Percentiles rank a stretch among this genome's conserved stretches.
Conservation (phyloP, 208 protist species). For the Acanthamoeba healyi region DNA sequence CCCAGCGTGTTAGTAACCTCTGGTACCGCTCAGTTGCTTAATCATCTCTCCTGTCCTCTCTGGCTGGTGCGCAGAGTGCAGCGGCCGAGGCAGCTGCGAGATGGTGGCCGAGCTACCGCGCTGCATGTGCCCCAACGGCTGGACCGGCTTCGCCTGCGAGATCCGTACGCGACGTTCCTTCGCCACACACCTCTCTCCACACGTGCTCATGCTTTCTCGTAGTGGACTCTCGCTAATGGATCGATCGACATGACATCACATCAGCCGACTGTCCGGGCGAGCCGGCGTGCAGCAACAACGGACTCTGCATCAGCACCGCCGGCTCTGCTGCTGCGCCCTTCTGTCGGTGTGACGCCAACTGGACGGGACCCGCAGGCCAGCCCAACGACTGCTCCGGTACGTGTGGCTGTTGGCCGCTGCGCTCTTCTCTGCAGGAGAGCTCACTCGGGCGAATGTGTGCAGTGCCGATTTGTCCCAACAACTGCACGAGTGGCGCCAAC, state of each 20-base stretch:
- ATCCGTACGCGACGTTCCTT: background rate
- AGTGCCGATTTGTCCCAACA: background rate
- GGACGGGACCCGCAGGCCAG: background rate
- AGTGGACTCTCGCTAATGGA: background rate
- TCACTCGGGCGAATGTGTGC: background rate
- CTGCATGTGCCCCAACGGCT: background rate
- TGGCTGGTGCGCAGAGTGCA: background rate
- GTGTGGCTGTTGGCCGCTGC: background rate
- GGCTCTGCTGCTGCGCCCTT: background rate
- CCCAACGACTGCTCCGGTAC: constrained; percentile 20
- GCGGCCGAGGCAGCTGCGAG: background rate
- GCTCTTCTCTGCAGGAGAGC: background rate
- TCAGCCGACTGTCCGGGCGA: background rate
- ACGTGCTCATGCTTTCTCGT: background rate
- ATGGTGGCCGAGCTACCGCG: background rate
- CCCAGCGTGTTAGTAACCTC: too few relatives aligned
- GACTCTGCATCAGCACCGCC: background rate
- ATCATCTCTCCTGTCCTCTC: too few relatives aligned
- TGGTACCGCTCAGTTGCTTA: background rate
- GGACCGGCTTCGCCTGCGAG: background rate
- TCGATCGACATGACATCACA: background rate
- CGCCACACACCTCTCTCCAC: background rate
- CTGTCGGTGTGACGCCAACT: constrained; percentile 4
- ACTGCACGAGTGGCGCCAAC: background rate
- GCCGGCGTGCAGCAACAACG: background rate